Conservation (phyloP, 192 early-diverging fungal species). For the Glomus cerebriforme region DNA sequence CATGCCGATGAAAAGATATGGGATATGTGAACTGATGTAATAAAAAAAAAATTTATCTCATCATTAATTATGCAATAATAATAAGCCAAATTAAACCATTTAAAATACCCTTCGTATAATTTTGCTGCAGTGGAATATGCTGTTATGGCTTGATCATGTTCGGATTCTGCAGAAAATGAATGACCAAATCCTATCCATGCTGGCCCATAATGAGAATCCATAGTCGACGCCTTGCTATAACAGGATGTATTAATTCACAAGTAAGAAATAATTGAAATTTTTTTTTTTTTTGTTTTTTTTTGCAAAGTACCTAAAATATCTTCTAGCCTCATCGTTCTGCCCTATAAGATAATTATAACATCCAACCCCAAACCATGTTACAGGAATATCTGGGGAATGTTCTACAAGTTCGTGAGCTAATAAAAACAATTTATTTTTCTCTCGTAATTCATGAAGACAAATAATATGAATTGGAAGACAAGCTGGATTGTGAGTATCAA, state of each 20-base stretch:
- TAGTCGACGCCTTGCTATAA: slow-evolving; percentile 56
- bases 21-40: slow-evolving; percentile 62
- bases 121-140: slow-evolving; percentile 69
- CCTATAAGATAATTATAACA: slow-evolving; percentile 69
- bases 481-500: slow-evolving; percentile 59
- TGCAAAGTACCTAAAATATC: slow-evolving; percentile 15
- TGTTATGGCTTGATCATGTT: slow-evolving; percentile 75
- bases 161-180: slow-evolving; percentile 72
- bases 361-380: slow-evolving; percentile 81
- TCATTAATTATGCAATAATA: not conserved
- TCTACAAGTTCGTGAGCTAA: slow-evolving; percentile 74
- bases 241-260: not conserved
- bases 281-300: not conserved
- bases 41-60: slow-evolving; percentile 9
- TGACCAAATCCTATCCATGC: slow-evolving; percentile 85
- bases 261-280: not conserved
- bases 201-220: slow-evolving; percentile 63
- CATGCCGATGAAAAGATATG: slow-evolving; percentile 77
- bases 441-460: slow-evolving; percentile 63
- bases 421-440: slow-evolving; percentile 69
- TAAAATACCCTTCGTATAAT: slow-evolving; percentile 64
- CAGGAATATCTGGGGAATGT: slow-evolving; percentile 53
- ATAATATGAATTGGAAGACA: slow-evolving; percentile 66
- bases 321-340: slow-evolving; percentile 62
- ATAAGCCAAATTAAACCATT: not conserved